These are phyloP conservation scores for Domatiomyces catenatus DNA, from an alignment of 2,329 filamentous ascomycete species.

Conservation along the genomic window DNA sequence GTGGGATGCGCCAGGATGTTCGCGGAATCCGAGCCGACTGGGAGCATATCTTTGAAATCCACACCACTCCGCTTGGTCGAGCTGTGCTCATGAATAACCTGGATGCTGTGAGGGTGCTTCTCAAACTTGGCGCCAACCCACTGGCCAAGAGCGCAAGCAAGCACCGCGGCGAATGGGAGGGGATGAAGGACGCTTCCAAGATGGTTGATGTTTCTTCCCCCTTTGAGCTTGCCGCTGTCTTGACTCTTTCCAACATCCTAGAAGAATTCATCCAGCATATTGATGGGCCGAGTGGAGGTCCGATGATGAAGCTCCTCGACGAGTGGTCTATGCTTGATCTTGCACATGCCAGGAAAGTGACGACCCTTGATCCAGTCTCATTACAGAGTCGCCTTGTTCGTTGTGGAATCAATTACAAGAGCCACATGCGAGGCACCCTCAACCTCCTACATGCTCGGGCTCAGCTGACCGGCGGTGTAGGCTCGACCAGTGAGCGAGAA, in stretches of 20 bases:
- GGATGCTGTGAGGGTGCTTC: conserved; percentile 3
- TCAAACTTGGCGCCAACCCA: conserved; percentile 1
- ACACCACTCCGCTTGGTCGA: conserved; percentile 1
- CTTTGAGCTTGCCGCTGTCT: conserved; percentile 1
- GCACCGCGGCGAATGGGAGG: background rate
- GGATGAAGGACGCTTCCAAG: background rate
- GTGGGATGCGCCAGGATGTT: conserved; percentile 2
- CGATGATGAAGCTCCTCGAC: background rate
- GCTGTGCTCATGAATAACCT: conserved; percentile 2
- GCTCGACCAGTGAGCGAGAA: background rate
- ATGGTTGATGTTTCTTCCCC: conserved; percentile 1
- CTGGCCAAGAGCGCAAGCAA: conserved; percentile 1
- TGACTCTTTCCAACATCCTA: conserved; percentile 1
- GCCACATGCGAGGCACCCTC: background rate
- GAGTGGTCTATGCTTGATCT: conserved; percentile 3
- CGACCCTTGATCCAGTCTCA: background rate
- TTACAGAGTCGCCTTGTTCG: conserved; percentile 3
- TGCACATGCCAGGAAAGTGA: conserved; percentile 1
- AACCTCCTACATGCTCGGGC: background rate
- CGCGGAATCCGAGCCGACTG: conserved; percentile 1
- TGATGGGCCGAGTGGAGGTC: background rate
- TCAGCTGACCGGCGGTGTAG: background rate
- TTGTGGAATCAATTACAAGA: conserved; percentile 2
- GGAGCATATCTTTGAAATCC: conserved; percentile 3
- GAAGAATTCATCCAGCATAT: background rate